Evolutionary conservation across 257 asterid genomes (phyloP).

Genomic region (Striga asiatica): DNA sequence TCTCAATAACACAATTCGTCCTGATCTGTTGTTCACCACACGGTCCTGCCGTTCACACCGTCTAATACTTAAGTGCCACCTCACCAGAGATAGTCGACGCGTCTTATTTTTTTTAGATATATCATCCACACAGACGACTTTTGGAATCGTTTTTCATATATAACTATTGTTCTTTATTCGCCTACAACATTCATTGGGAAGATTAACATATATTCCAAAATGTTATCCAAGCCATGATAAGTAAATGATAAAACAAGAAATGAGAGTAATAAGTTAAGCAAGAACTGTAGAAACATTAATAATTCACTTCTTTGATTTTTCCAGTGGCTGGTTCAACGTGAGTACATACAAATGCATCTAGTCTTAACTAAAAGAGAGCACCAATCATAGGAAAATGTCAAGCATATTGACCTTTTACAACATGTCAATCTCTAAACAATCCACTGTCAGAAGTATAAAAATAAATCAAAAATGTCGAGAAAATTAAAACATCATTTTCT

Average conservation of each 20-base stretch:
- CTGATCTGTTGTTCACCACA: too few species aligned
- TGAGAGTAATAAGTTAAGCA: background rate
- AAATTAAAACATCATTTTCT: background rate
- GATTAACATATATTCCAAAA: background rate
- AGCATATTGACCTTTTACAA: background rate
- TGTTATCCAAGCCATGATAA: background rate
- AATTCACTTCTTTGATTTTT: background rate
- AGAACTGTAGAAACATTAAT: background rate
- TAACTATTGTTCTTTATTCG: background rate
- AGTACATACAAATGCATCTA: background rate
- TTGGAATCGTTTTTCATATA: too few species aligned
- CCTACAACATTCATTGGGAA: background rate
- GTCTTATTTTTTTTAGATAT: too few species aligned
- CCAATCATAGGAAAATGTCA: background rate
- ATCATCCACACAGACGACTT: too few species aligned
- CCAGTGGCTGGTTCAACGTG: background rate
- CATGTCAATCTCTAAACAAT: background rate
- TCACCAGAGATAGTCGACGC: too few species aligned
- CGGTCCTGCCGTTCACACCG: too few species aligned
- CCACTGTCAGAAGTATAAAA: background rate
- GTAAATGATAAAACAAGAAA: background rate
- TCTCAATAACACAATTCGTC: too few species aligned
- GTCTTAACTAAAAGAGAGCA: background rate
- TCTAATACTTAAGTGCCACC: too few species aligned
- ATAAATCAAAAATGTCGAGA: background rate